These are phyloP conservation scores for Microcyclospora pomicola DNA, from an alignment of 2,329 filamentous ascomycete genomes.

Conservation along the genomic window DNA sequence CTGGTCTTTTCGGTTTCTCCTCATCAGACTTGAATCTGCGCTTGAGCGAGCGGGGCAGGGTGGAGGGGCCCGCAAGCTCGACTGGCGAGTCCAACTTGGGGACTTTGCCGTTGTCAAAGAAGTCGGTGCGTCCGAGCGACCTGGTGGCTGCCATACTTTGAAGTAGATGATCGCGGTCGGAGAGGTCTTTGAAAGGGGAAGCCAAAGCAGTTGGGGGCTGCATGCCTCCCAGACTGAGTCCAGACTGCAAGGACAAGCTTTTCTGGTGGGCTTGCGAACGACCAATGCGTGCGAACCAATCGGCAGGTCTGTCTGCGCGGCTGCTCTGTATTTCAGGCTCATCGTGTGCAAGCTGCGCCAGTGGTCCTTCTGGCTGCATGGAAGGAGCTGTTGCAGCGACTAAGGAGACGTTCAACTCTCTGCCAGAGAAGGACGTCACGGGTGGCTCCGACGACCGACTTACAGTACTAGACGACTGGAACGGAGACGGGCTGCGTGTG, in stretches of 20 bases:
- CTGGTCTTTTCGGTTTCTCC: constrained; percentile 31
- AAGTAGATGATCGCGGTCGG: constrained; percentile 17
- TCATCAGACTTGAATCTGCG: constrained; percentile 43
- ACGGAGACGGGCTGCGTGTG: constrained; percentile 47
- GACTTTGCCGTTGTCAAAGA: constrained; percentile 12
- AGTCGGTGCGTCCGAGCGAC: constrained; percentile 18
- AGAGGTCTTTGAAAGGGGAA: constrained; percentile 31
- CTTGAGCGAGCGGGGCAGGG: constrained; percentile 39
- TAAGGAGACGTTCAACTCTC: constrained; percentile 38
- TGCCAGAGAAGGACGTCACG: constrained; percentile 30
- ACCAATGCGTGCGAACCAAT: constrained; percentile 28
- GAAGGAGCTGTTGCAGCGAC: constrained; percentile 37
- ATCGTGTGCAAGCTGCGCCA: constrained; percentile 31
- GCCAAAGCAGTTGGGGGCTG: constrained; percentile 19
- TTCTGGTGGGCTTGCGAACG: constrained; percentile 38
- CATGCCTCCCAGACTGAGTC: constrained; percentile 19
- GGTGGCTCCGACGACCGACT: constrained; percentile 15
- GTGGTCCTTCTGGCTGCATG: constrained; percentile 37
- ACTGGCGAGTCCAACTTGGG: constrained; percentile 38
- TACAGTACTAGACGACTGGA: constrained; percentile 24
- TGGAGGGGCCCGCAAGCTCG: constrained; percentile 38
- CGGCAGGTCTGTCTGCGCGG: constrained; percentile 19
- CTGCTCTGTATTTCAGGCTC: constrained; percentile 15
- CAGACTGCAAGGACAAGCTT: constrained; percentile 36
- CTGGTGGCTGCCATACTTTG: constrained; percentile 22